Base-by-base conservation (phyloP, 352 stramenopile genomes). In the Globisporangium abappressorium region DNA sequence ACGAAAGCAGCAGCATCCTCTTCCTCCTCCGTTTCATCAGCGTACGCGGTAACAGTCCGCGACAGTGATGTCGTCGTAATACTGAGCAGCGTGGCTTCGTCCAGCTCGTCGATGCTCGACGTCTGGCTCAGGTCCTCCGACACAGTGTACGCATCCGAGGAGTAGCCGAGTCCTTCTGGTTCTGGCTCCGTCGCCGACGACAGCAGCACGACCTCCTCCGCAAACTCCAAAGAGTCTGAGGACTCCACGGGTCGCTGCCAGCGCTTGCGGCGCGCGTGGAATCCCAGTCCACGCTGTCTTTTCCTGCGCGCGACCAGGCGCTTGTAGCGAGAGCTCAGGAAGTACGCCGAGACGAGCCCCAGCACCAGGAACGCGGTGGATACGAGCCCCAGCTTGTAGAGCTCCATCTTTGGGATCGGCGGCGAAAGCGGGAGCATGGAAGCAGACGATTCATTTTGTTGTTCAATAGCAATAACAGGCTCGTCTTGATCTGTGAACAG, bases 131-230 rank as follows among this genome's bases (percentile, higher is more conserved):
- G 20, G 3, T 41, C 64, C 24, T 41, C 51, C 24, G 51, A 67
- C 34, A 46, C 47, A 3, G 60, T 58, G 20, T 57, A n/a, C 26
- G 28, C 57, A n/a, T 56, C 33, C 15, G 51, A 59, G 2, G 43
- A 51, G 30, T 63, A 54, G 8, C 22, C 20, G 0, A 66, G 14
- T 28, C 49, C 57, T 63, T 81, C 67, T 15, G 59, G 55, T 51
- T 66, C 67, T 1, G 49, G 33, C 30, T 82, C 66, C 18, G 62
- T 49, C 1, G 14, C 7, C 33, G 43, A 28, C 4, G 66, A 26
- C 24, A 87, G 57, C 47, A 85, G 62, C 41, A 84, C 76, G 22
- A 88, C 80, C 57, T 83, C 78, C 65, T 88, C 80, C 0, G 66
- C 57, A 26, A 64, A 55, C 2, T 83, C 75, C 38, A 46, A 46